These are phyloP conservation scores for Alternaria metachromatica DNA, from an alignment of 2,329 filamentous ascomycete species.

Conservation along the genomic window DNA sequence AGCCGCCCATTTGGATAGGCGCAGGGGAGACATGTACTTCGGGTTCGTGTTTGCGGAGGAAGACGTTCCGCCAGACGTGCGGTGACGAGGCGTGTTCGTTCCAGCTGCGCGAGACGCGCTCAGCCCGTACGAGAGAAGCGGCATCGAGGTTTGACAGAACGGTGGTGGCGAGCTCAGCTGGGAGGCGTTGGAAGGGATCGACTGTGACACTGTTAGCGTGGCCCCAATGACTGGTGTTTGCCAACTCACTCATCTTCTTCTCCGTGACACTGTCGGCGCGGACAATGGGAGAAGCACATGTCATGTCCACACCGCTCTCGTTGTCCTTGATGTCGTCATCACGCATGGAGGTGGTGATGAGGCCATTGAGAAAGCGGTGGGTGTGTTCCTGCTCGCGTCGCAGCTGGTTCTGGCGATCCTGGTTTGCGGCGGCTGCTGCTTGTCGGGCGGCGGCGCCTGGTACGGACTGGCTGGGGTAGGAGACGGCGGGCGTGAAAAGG, in stretches of 20 bases:
- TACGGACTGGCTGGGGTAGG: constrained; percentile 19
- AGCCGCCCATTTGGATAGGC: constrained; percentile 58
- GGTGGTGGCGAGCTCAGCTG: constrained; percentile 64
- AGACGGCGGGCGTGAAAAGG: constrained; percentile 26
- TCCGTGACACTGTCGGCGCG: constrained; percentile 42
- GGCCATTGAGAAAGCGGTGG: constrained; percentile 39
- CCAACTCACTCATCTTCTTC: constrained; percentile 44
- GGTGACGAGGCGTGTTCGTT: constrained; percentile 60
- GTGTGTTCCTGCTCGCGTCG: constrained; percentile 44
- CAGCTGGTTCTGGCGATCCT: constrained; percentile 36
- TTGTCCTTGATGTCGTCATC: constrained; percentile 45
- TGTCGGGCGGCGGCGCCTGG: constrained; percentile 43
- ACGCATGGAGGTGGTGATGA: constrained; percentile 15
- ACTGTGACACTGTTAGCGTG: constrained; percentile 23
- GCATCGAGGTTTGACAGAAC: constrained; percentile 67
- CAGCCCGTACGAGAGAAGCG: constrained; percentile 60
- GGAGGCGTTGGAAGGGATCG: constrained; percentile 63
- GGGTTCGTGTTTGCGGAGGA: constrained; percentile 61
- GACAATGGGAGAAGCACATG: constrained; percentile 41
- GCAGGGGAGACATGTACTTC: constrained; percentile 54
- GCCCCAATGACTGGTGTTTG: not conserved
- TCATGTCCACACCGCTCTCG: constrained; percentile 49
- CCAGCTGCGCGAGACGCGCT: constrained; percentile 66
- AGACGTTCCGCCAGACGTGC: constrained; percentile 69
- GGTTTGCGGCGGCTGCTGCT: constrained; percentile 46